Evolutionary conservation across 208 protist genomes (phyloP).

Genomic region (Porcisia hertigi): DNA sequence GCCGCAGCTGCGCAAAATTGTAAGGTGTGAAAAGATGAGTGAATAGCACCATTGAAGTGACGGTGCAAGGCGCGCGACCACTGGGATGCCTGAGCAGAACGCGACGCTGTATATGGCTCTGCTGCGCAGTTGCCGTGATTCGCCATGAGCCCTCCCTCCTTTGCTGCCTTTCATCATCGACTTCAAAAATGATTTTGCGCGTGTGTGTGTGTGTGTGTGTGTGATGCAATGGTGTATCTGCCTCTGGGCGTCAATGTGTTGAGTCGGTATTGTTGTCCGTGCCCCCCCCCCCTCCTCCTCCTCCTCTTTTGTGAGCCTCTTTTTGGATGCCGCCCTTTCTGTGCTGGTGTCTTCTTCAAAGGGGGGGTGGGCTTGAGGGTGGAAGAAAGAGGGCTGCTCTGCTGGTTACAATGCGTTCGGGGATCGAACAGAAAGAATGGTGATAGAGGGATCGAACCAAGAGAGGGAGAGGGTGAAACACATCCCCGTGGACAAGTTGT

Average conservation of each 20-base stretch:
- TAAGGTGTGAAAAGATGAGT: not conserved
- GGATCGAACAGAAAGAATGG: not conserved
- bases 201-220: not conserved
- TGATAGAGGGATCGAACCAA: not conserved
- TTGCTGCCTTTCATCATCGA: not conserved
- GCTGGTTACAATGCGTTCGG: not conserved
- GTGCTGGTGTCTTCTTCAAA: not conserved
- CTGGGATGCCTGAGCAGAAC: not conserved
- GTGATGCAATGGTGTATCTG: not conserved
- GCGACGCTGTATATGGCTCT: not conserved
- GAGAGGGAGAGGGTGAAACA: not conserved
- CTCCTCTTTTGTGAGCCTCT: not conserved
- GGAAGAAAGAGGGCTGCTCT: not conserved
- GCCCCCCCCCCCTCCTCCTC: not conserved
- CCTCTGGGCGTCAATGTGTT: not conserved
- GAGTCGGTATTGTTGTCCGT: not conserved
- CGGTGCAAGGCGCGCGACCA: not conserved
- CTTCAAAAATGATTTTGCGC: not conserved
- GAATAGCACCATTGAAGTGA: not conserved
- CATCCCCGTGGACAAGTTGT: not conserved
- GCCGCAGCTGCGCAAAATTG: not conserved
- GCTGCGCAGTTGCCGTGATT: no score
- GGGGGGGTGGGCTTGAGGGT: no score
- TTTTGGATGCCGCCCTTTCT: not conserved
- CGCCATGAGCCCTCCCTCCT: not conserved